Conservation (phyloP, 768 basidiomycete species). For the Pleurotus tuber-regium region DNA sequence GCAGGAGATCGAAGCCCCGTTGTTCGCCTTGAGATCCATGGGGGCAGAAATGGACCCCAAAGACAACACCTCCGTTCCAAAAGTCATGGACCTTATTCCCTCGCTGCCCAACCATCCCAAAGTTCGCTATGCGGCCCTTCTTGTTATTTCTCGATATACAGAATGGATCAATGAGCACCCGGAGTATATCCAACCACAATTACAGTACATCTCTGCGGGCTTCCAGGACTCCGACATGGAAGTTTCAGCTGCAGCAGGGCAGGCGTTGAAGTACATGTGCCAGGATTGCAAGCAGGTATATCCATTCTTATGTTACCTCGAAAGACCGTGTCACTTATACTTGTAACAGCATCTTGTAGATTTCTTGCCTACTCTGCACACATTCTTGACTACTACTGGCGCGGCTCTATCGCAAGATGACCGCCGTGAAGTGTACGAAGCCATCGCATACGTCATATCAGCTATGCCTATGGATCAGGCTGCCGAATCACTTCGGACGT, state of each 20-base stretch:
- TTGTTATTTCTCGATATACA: constrained; percentile 94
- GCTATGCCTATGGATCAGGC: constrained; percentile 91
- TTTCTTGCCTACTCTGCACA: constrained; percentile 88
- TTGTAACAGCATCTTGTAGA: constrained; percentile 76
- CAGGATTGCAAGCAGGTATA: constrained; percentile 90
- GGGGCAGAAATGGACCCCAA: constrained; percentile 86
- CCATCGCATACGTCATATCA: constrained; percentile 92
- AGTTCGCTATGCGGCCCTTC: constrained; percentile 91
- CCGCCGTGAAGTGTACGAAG: constrained; percentile 89
- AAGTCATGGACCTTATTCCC: constrained; percentile 94
- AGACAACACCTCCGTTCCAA: constrained; percentile 86
- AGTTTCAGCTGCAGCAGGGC: constrained; percentile 91
- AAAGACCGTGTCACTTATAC: constrained; percentile 5
- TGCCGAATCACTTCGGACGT: constrained; percentile 81
- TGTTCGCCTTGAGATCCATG: constrained; percentile 98
- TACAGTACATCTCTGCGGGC: constrained; percentile 90
- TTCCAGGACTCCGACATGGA: constrained; percentile 81
- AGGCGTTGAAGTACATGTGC: constrained; percentile 94
- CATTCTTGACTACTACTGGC: constrained; percentile 81
- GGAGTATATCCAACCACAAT: constrained; percentile 76
- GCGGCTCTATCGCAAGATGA: constrained; percentile 83
- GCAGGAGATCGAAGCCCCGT: constrained; percentile 97
- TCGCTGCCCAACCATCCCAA: constrained; percentile 85
- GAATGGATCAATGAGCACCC: constrained; percentile 95
- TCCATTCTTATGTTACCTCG: background rate